A percentile compares a stretch with the other conserved stretches of the same genome.
phyloP scores from a whole-genome alignment of 2,329 filamentous ascomycete genomes.

The Hypoxylon sp. region DNA sequence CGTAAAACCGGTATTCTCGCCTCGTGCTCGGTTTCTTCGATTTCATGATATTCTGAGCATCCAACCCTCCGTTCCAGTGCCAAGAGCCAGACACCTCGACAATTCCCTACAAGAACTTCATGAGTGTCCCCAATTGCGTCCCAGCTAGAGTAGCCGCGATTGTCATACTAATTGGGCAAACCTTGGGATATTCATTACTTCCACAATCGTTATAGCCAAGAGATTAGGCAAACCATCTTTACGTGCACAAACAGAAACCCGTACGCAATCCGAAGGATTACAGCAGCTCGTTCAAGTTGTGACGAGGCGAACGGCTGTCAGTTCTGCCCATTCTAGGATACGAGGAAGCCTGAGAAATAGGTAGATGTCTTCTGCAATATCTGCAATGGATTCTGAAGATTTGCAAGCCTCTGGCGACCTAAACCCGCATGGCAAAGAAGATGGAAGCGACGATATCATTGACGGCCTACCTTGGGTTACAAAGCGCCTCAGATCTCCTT shows the following conservation, averaged over 20 bases:
- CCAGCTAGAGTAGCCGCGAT: neutral
- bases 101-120: conserved; percentile 1
- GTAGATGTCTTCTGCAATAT: neutral
- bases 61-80: neutral
- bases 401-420: neutral
- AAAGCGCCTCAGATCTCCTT: conserved; percentile 20
- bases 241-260: conserved; percentile 18
- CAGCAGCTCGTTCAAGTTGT: conserved; percentile 12
- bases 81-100: conserved; percentile 1
- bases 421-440: conserved; percentile 12
- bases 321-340: conserved; percentile 29
- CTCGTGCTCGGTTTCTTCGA: neutral
- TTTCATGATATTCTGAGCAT: neutral
- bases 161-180: conserved; percentile 6
- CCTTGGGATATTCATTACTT: neutral
- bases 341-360: conserved; percentile 18
- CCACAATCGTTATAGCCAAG: conserved; percentile 1
- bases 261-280: conserved; percentile 13
- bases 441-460: conserved; percentile 25
- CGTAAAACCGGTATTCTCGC: neutral
- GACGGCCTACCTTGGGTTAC: conserved; percentile 20
- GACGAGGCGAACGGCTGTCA: conserved; percentile 32
- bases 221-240: conserved; percentile 15
- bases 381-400: conserved; percentile 23
- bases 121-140: neutral